These are phyloP conservation scores for Coprinopsis strossmayeri DNA, from an alignment of 768 basidiomycete species.

Conservation along the genomic window DNA sequence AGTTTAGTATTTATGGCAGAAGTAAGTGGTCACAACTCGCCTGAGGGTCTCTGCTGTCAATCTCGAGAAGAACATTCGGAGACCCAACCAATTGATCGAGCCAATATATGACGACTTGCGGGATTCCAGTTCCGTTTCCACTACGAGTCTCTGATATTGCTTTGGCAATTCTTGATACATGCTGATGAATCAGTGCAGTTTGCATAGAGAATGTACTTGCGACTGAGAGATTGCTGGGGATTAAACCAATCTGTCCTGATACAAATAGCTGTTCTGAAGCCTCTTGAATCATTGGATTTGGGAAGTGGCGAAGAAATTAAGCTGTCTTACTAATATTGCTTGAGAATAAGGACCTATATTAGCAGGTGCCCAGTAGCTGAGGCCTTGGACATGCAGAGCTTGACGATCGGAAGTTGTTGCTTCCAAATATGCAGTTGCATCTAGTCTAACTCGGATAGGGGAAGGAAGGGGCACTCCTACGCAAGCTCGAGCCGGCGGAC, in stretches of 20 bases:
- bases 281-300: constrained; percentile 30
- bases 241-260: constrained; percentile 92
- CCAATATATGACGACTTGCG: constrained; percentile 71
- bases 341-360: constrained; percentile 99
- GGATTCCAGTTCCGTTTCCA: constrained; percentile 56
- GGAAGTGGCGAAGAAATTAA: neutral
- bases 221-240: constrained; percentile 67
- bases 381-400: constrained; percentile 87
- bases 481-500: constrained; percentile 94
- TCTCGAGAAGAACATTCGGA: constrained; percentile 33
- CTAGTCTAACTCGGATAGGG: constrained; percentile 55
- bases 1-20: too few relatives aligned
- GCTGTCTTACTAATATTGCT: constrained; percentile 65
- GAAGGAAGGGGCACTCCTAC: constrained; percentile 70
- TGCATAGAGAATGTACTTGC: constrained; percentile 59
- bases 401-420: constrained; percentile 38
- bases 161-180: constrained; percentile 60
- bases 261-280: constrained; percentile 73
- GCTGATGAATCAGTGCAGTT: constrained; percentile 72
- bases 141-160: constrained; percentile 51
- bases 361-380: constrained; percentile 99
- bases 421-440: constrained; percentile 71
- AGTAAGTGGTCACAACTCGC: neutral
- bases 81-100: constrained; percentile 33
- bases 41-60: constrained; percentile 21